Evolutionary conservation across 1,284 basidiomycete genomes (phyloP), one percentile per base, ranked within the genome.

Genomic region (Cryptococcus jaspeensis): DNA sequence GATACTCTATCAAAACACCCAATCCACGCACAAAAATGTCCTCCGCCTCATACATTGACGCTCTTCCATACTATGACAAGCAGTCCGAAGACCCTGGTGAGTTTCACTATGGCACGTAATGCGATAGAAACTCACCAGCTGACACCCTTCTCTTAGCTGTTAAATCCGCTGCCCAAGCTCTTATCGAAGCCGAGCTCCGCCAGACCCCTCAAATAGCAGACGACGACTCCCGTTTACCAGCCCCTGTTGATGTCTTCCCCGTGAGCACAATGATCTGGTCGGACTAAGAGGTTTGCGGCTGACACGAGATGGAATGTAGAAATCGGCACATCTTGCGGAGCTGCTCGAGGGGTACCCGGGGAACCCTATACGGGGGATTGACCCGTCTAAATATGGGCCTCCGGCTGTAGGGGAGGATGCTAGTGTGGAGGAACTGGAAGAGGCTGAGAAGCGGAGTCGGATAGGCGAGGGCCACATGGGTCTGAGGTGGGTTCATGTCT

Each of bases 21-120:
- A 15, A 40, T 25, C 13, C 28, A 44, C 35, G 25, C 45, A 53
- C 44, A 50, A n/a, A 56, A 61, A 72, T 69, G 70, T 60, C 66
- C 8, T 68, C 70, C 28, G 49, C 55, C 20, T 62, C 66, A 20
- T 66, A 64, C 44, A 69, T 92, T 64, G 93, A 96, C 77, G 90
- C 92, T 22, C 82, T 96, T 56, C 92, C 94, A 13, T 97, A 97
- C 79, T 93, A 91, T 70, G 94, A 98, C 80, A 88, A 91, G 72
- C 92, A 97, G 69, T 81, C 94, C 46, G 90, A 94, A 60, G 83
- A 85, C 59, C 87, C 90, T 3, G 77, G 84, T 56, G 79, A 89
- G 58, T 85, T 88, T 57, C 85, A 28, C 18, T 41, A 40, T 41
- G 39, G 23, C n/a, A n/a, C n/a, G n/a, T n/a, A n/a, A n/a, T n/a